Evolutionary conservation across 2,329 filamentous ascomycete species (phyloP).

Genomic region (Lasiodiplodia hormozganensis): DNA sequence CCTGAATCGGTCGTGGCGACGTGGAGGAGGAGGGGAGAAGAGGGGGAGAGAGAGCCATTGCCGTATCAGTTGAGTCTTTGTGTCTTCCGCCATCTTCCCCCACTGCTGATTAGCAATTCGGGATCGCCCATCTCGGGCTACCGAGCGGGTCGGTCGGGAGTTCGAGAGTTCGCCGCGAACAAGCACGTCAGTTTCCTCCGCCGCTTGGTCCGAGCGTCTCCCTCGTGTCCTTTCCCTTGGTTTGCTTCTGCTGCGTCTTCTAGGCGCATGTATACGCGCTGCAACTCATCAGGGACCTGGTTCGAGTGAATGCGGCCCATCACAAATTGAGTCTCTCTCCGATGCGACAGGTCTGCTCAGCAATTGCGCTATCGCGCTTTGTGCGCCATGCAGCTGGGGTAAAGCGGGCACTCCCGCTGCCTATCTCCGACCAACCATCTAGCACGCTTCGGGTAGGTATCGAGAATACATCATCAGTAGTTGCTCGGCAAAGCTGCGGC

Average conservation of each 20-base stretch:
- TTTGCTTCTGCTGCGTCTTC: background rate
- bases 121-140: constrained; percentile 5
- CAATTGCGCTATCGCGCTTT: constrained; percentile 22
- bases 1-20: background rate
- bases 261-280: background rate
- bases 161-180: no score
- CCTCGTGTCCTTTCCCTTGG: background rate
- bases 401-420: constrained; percentile 15
- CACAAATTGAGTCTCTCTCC: background rate
- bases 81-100: background rate
- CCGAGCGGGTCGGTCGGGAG: background rate
- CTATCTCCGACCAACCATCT: constrained; percentile 14
- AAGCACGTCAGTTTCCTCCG: background rate
- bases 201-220: background rate
- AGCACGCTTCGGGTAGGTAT: constrained; percentile 1
- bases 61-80: background rate
- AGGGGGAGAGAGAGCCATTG: background rate
- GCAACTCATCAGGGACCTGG: background rate
- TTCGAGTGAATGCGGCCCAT: background rate
- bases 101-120: constrained; percentile 21
- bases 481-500: constrained; percentile 4
- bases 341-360: constrained; percentile 13
- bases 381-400: constrained; percentile 16
- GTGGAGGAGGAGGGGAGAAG: background rate
- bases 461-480: background rate